Percentiles rank a stretch among this genome's conserved stretches.
Conservation (phyloP, 2,329 filamentous ascomycete species). For the Phialemoniopsis sp. region DNA sequence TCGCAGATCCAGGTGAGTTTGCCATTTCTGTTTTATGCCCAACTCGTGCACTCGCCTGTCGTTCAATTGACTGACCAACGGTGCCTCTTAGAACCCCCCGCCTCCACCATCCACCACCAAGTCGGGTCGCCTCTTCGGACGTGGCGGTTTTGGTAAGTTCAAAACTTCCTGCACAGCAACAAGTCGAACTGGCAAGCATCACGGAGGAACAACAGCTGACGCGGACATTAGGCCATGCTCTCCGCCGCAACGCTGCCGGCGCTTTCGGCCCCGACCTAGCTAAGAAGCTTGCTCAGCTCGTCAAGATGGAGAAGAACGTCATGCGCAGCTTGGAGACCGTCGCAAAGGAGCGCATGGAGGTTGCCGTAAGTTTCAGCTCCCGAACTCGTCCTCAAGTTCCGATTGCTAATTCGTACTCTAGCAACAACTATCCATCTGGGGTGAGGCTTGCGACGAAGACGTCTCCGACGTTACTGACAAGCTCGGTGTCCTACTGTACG, state of each 20-base stretch:
- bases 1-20: conserved; percentile 60
- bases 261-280: conserved; percentile 83
- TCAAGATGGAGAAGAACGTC: conserved; percentile 99
- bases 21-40: conserved; percentile 2
- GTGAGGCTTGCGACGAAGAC: conserved; percentile 91
- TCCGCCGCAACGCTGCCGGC: conserved; percentile 70
- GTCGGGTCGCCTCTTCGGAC: conserved; percentile 83
- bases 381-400: conserved; percentile 2
- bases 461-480: conserved; percentile 99
- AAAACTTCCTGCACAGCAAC: neutral
- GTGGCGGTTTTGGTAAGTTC: conserved; percentile 74
- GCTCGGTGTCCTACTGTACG: conserved; percentile 94
- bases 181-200: neutral
- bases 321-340: conserved; percentile 98
- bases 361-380: conserved; percentile 66
- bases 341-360: conserved; percentile 94
- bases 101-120: conserved; percentile 91
- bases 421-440: conserved; percentile 99
- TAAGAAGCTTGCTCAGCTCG: conserved; percentile 95
- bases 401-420: conserved; percentile 26
- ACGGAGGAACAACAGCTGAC: neutral
- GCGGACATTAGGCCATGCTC: conserved; percentile 50
- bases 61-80: neutral
- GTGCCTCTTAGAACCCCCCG: conserved; percentile 72
- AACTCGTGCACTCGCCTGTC: conserved; percentile 5